Base-by-base conservation (phyloP, 495 filamentous ascomycete species). In the Hypoxylon crocopeplum region DNA sequence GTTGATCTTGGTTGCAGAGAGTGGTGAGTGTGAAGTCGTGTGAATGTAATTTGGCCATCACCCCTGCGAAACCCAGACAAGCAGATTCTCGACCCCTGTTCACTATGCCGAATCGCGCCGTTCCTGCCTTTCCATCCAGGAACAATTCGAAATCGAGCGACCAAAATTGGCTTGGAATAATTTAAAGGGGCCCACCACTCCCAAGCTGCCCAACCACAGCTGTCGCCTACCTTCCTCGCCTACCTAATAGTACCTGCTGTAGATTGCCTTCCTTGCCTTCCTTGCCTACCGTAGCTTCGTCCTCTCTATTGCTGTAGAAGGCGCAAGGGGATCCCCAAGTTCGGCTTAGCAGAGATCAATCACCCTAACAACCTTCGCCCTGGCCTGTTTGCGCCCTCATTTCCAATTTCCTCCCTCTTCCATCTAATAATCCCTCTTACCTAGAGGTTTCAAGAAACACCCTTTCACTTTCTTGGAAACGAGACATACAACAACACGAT, bases 91-190 rank as follows among this genome's bases (percentile, higher is more conserved):
- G 8, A 56, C 50, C 61, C 61, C 61, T 64, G 61, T 10, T 32
- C 39, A 32, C 21, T 49, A 59, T 62, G 61, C 55, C 33, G 41
- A 64, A 64, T 64, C 42, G 54, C 34, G 48, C 13, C 40, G 61
- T 64, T 64, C 61, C 61, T 64, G 55, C 50, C 61, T 59, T 37
- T 50, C 53, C 33, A 15, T 30, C 37, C 55, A 64, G 61, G 61
- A 59, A 64, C 55, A 56, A 41, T 24, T 37, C 38, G 49, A 55
- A 40, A 25, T 54, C 55, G 44, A 58, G 19, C 25, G 39, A 51
- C 59, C 61, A 50, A 48, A 64, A 56, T 56, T 49, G 50, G 61
- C 56, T 64, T 59, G 61, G 61, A 20, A 55, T 22, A 64, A 64
- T 59, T 59, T 64, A 49, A 56, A 20, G 51, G 7, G 61, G 40